Conservation (phyloP, 2,329 filamentous ascomycete genomes). For the Colletotrichum gigasporum region DNA sequence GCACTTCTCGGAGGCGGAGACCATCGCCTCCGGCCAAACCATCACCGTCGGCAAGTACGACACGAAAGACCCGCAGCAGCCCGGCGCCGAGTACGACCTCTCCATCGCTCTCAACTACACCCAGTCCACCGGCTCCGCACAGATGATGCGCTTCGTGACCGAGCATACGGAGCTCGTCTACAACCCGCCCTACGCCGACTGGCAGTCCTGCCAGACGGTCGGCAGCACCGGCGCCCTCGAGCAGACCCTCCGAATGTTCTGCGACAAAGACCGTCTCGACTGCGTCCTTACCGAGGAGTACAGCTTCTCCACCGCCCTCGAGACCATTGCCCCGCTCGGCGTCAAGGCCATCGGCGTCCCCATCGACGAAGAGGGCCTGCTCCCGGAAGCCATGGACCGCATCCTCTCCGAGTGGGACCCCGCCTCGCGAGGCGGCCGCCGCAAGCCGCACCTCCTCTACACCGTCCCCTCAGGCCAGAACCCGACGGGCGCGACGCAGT, state of each 20-base stretch:
- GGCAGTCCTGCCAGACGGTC: constrained; percentile 83
- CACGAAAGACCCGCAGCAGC: constrained; percentile 60
- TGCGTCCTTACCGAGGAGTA: constrained; percentile 89
- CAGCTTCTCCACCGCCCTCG: constrained; percentile 80
- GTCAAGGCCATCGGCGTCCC: constrained; percentile 59
- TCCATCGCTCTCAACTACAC: constrained; percentile 93
- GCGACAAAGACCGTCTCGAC: constrained; percentile 74
- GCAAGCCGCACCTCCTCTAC: constrained; percentile 66
- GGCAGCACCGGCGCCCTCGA: constrained; percentile 90
- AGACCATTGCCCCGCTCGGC: constrained; percentile 65
- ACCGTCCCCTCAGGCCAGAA: constrained; percentile 84
- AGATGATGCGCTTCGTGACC: constrained; percentile 88
- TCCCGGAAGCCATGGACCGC: constrained; percentile 61
- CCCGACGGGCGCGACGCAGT: constrained; percentile 87
- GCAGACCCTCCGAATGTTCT: constrained; percentile 84
- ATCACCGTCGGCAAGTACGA: constrained; percentile 86
- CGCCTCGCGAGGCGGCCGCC: constrained; percentile 50
- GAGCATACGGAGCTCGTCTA: constrained; percentile 96
- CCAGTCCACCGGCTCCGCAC: constrained; percentile 84
- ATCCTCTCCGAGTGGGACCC: constrained; percentile 61
- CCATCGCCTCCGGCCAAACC: constrained; percentile 65
- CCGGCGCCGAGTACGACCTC: constrained; percentile 71
- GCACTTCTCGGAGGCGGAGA: constrained; percentile 76
- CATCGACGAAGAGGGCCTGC: constrained; percentile 63
- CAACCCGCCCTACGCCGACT: constrained; percentile 88